Base-by-base conservation (phyloP, 441 rosid genomes). In the Eruca vesicaria region DNA sequence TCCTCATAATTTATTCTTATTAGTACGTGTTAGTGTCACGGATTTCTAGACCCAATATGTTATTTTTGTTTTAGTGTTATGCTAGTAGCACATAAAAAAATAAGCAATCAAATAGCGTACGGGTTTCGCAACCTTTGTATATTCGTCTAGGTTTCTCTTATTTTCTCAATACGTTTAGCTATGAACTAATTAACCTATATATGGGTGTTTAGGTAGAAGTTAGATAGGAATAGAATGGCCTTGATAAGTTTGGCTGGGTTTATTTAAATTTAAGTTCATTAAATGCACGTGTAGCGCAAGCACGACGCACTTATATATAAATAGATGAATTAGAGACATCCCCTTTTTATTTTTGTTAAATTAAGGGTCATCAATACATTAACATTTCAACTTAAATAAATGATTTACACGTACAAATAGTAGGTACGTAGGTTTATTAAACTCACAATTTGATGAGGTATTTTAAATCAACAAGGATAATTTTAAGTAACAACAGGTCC, bases 171-270 rank as follows among this genome's bases (percentile, higher is more conserved):
- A 55, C 5, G 38, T 75, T 21, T 38, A 18, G 70, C 35, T 36
- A 16, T 0, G 33, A n/a, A 35, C n/a, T 66, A 48, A 33, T 12
- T 2, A 12, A 74, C 36, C 35, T 31, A 32, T 29, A 19, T 36
- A 16, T 62, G n/a, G n/a, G 32, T 71, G 76, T 58, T 66, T 77
- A 28, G 81, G 77, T 67, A 60, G 12, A 29, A 78, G 77, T 72
- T 41, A 53, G 77, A 77, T 71, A 66, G 18, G 23, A 72, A 60
- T 20, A 10, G 10, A 38, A 66, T 15, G 60, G 41, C 16, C 9
- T 19, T 23, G 41, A 66, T 52, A 77, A 48, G 35, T 18, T 55
- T 50, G 19, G 56, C 18, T 59, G 36, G 23, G 20, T 21, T 36
- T 7, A 10, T 69, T 9, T 38, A 62, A 35, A 53, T 38, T 43